phyloP scores from a whole-genome alignment of 106 monocot genomes.

The Vanilla planifolia region DNA sequence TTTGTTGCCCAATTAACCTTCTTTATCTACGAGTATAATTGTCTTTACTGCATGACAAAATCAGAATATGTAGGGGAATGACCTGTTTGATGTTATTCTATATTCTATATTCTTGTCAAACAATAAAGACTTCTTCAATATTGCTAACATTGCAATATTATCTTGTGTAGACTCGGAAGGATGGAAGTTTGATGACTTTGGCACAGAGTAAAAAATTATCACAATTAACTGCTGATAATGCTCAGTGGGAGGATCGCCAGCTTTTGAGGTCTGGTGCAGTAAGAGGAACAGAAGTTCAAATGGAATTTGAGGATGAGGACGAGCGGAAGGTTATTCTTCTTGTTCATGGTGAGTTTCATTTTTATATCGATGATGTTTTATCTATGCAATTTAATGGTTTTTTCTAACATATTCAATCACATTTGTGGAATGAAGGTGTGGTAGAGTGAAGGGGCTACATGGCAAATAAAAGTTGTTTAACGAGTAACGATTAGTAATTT shows the following conservation, averaged over 20 bases:
- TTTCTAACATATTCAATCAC: no score
- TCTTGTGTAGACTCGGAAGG: slow-evolving; percentile 69
- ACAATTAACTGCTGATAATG: slow-evolving; percentile 95
- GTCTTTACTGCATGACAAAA: no score
- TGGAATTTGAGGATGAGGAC: slow-evolving; percentile 97
- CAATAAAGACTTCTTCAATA: neutral
- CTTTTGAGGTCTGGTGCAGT: slow-evolving; percentile 96
- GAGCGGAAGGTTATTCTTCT: slow-evolving; percentile 98
- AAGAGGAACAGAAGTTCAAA: slow-evolving; percentile 89
- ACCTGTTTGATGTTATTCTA: neutral
- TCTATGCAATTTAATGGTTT: neutral
- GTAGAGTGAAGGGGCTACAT: no score
- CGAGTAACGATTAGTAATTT: no score
- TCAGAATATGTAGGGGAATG: neutral
- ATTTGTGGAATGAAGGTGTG: no score
- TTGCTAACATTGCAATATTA: neutral
- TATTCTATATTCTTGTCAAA: no score
- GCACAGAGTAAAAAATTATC: slow-evolving; percentile 94
- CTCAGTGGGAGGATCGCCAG: slow-evolving; percentile 98
- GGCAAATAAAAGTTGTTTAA: no score
- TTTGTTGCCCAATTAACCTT: no score
- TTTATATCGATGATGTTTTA: no score
- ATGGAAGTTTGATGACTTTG: slow-evolving; percentile 89
- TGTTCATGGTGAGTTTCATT: slow-evolving; percentile 75
- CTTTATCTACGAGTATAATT: no score